These are phyloP conservation scores for Grosmannia huntii DNA, from an alignment of 2,329 filamentous ascomycete species.

Conservation along the genomic window DNA sequence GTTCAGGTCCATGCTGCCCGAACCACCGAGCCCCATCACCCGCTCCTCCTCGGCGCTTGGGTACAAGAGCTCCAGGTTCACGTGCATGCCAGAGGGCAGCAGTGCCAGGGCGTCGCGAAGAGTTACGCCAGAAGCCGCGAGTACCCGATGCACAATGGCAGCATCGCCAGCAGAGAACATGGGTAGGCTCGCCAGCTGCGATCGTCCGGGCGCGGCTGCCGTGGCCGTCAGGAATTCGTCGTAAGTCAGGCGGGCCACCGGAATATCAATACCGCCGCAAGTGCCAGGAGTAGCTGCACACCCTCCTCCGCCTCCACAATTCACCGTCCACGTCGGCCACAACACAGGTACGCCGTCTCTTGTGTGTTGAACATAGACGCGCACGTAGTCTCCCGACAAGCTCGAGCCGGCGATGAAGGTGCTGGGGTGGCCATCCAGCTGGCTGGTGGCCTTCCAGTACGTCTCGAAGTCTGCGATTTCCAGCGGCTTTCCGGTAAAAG, in stretches of 20 bases:
- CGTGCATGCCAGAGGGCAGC: slow-evolving; percentile 67
- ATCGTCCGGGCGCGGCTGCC: slow-evolving; percentile 26
- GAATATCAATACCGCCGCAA: slow-evolving; percentile 50
- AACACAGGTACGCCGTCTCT: slow-evolving; percentile 77
- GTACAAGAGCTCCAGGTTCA: slow-evolving; percentile 87
- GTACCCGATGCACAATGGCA: slow-evolving; percentile 54
- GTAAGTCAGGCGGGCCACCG: slow-evolving; percentile 66
- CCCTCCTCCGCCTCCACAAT: slow-evolving; percentile 15
- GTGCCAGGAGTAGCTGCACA: too few species aligned
- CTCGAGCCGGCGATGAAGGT: slow-evolving; percentile 91
- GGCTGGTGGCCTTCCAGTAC: slow-evolving; percentile 97
- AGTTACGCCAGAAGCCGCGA: slow-evolving; percentile 67
- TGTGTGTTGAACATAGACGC: slow-evolving; percentile 84
- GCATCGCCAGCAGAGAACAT: slow-evolving; percentile 39
- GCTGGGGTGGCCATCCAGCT: slow-evolving; percentile 72
- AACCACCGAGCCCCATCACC: slow-evolving; percentile 46
- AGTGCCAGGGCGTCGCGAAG: slow-evolving; percentile 63
- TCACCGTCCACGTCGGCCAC: slow-evolving; percentile 75
- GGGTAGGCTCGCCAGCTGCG: slow-evolving; percentile 29
- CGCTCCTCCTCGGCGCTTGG: slow-evolving; percentile 65
- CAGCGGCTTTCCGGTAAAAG: slow-evolving; percentile 79
- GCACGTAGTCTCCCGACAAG: slow-evolving; percentile 86
- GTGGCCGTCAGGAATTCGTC: slow-evolving; percentile 53
- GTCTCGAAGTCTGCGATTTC: slow-evolving; percentile 98
- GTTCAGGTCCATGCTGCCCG: slow-evolving; percentile 70